Evolutionary conservation across 441 rosid genomes (phyloP), one percentile per base, ranked within the genome.

Genomic region (Rhodomyrtus psidioides): DNA sequence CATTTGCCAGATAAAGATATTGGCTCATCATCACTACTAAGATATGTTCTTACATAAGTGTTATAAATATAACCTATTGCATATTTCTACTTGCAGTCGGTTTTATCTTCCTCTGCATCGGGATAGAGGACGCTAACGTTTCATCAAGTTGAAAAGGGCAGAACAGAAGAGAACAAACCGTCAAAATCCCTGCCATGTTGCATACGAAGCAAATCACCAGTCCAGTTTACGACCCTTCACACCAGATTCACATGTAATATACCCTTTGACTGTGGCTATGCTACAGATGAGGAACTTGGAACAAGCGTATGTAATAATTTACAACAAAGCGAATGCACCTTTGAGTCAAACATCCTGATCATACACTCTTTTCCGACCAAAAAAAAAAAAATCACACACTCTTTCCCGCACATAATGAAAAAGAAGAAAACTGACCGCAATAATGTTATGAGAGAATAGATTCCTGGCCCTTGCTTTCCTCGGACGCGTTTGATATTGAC

Each of bases 391-490:
- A 79, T 74, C 46, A 42, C 62, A 42, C 42, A 17, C 6, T 5
- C 56, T 82, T 34, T 58, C 49, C 79, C 8, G 51, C 19, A 17
- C 30, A 13, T 70, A 59, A 34, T 57, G 34, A 28, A 84, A 53
- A 86, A 85, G 59, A 83, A 34, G 58, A 86, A 57, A 24, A 58
- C 4, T 27, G 84, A 60, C 74, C 86, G 85, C 74, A 23, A 74
- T 70, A 56, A 84, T 88, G 92, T 90, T 90, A 79, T 30, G 90
- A 74, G 81, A 88, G 91, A 87, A 91, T 85, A 83, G 96, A 83
- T 87, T 92, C 94, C 81, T 93, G 94, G 83, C 83, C 94, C 88
- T 92, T 88, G 82, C 88, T 91, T 84, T 91, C 91, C 76, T 89
- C 90, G 15, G 95, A 88, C 57, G 85, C 51, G 76, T 82, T 70